Evolutionary conservation across 2,329 filamentous ascomycete genomes (phyloP), one percentile per base, ranked within the genome.

Genomic region (Verticillium klebahnii): DNA sequence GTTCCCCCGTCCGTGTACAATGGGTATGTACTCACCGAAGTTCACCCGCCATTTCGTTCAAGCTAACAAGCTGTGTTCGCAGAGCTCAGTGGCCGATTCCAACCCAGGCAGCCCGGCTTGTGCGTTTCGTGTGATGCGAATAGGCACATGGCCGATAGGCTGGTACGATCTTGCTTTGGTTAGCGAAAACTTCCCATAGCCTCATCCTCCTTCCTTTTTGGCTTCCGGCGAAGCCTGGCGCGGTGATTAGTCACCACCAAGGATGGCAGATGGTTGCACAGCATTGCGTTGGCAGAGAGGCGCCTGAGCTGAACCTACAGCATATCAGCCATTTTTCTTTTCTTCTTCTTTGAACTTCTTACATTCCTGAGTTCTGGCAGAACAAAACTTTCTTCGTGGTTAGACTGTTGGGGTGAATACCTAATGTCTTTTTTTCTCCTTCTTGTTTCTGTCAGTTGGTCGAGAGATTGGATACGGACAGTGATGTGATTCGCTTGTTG

Each of bases 1-100:
- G 74, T 76, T 0, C 78, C 77, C 32, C 65, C 89, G 11, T 82
- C 83, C 0, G 75, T 73, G 1, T 78, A 77, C 57, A 67, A 63
- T 1, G 88, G 88, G 74, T 78, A 63, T 62, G 75, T 74, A 23
- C 19, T 19, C 17, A 52, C 3, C 58, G 29, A 14, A 36, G 11
- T 9, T 52, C 45, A n/a, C 37, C 37, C 12, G 2, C 14, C 37
- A 7, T 12, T 25, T 19, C 11, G 19, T 14, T 6, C 3, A 52
- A 25, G 45, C 45, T 52, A 14, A 52, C 12, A 23, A 23, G 9
- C 9, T 52, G 9, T 52, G 45, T 25, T 19, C 5, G 4, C 45
- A 52, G 45, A 52, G 45, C 45, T 11, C n/a, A 12, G 7, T 52
- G 45, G 45, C 45, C 45, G 1, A 29, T 12, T 14, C 45, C 45